These are phyloP conservation scores for Aspergillus cavernicola DNA, from an alignment of 495 filamentous ascomycete genomes.

Conservation along the genomic window DNA sequence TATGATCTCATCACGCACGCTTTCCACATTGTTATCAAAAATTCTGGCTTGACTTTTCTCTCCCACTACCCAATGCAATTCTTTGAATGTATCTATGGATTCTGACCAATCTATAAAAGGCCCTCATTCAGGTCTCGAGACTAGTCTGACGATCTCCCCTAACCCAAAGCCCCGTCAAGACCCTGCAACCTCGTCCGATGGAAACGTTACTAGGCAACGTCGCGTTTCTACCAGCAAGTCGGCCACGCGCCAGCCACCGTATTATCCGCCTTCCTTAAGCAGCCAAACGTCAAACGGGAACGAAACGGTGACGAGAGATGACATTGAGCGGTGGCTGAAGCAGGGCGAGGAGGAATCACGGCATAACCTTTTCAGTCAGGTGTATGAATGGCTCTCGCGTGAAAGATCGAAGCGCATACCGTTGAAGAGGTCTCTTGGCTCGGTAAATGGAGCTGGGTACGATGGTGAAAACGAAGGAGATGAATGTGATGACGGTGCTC, in stretches of 20 bases:
- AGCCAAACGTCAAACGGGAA: slow-evolving; percentile 28
- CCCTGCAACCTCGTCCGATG: slow-evolving; percentile 23
- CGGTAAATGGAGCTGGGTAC: slow-evolving; percentile 1
- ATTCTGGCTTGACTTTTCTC: neutral
- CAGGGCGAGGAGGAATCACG: slow-evolving; percentile 32
- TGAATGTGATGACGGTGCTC: slow-evolving; percentile 29
- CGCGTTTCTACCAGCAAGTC: slow-evolving; percentile 26
- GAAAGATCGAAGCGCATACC: slow-evolving; percentile 64
- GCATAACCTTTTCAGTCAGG: slow-evolving; percentile 58
- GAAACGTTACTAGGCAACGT: slow-evolving; percentile 24
- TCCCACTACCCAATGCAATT: slow-evolving; percentile 2
- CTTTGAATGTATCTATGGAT: slow-evolving; percentile 19
- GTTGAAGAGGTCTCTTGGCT: slow-evolving; percentile 28
- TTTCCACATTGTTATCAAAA: neutral
- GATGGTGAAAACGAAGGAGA: slow-evolving; percentile 20
- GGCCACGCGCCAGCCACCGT: slow-evolving; percentile 26
- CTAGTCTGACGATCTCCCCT: slow-evolving; percentile 25
- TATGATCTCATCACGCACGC: slow-evolving; percentile 23
- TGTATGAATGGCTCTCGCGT: slow-evolving; percentile 73
- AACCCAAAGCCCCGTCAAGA: slow-evolving; percentile 9
- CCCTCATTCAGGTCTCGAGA: slow-evolving; percentile 27
- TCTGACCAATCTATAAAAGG: slow-evolving; percentile 31
- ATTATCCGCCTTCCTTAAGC: slow-evolving; percentile 26
- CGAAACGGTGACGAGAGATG: slow-evolving; percentile 23
- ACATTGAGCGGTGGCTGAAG: slow-evolving; percentile 25